These are phyloP conservation scores for Picea glauca DNA, from an alignment of 75 land plant genomes.

Conservation along the genomic window DNA sequence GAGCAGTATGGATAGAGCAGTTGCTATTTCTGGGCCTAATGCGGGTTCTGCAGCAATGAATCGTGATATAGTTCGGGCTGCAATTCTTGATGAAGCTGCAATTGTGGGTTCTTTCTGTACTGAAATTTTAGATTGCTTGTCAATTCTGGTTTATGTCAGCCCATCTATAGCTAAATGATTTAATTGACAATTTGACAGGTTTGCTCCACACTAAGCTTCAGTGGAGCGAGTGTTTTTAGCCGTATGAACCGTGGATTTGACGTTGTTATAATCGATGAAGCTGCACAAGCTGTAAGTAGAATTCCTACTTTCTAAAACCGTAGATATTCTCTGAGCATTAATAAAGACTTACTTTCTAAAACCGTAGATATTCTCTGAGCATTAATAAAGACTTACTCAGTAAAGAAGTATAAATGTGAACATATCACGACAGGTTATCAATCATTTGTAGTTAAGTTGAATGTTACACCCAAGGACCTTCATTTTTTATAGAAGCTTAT, in stretches of 20 bases:
- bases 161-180: slow-evolving; percentile 7
- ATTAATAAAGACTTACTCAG: neutral
- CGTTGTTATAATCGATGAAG: slow-evolving; percentile 98
- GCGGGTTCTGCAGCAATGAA: slow-evolving; percentile 49
- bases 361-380: slow-evolving; percentile 1
- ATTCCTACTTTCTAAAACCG: neutral
- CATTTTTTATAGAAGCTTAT: neutral
- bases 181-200: slow-evolving; percentile 49
- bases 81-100: slow-evolving; percentile 88
- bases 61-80: slow-evolving; percentile 66
- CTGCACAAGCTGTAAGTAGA: slow-evolving; percentile 95
- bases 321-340: slow-evolving; percentile 1
- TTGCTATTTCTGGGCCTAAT: slow-evolving; percentile 45
- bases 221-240: slow-evolving; percentile 76
- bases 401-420: neutral
- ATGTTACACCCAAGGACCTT: neutral
- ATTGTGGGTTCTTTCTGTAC: slow-evolving; percentile 53
- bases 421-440: neutral
- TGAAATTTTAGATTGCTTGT: neutral
- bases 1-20: slow-evolving; percentile 45
- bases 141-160: neutral
- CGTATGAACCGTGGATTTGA: slow-evolving; percentile 85
- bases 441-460: neutral
- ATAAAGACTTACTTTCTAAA: neutral
- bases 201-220: slow-evolving; percentile 96